These are phyloP conservation scores for Neoboletus subvelutipes DNA, from an alignment of 768 basidiomycete species.

Conservation along the genomic window DNA sequence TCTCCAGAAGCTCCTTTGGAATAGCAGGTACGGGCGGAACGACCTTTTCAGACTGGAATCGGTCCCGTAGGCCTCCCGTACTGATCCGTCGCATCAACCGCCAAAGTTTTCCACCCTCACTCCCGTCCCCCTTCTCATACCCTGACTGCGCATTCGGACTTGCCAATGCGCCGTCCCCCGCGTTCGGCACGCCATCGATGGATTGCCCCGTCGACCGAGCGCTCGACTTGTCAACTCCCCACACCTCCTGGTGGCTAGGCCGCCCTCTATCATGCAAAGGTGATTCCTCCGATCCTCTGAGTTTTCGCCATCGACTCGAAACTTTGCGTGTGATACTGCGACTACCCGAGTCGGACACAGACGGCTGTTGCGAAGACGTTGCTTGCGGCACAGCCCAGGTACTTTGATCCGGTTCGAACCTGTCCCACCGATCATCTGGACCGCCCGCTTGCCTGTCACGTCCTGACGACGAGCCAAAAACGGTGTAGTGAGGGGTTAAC, in stretches of 20 bases:
- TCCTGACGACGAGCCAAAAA: constrained; percentile 49
- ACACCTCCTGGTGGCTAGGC: constrained; percentile 37
- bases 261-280: constrained; percentile 21
- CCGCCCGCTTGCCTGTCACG: constrained; percentile 45
- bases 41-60: constrained; percentile 23
- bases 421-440: constrained; percentile 36
- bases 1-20: constrained; percentile 42
- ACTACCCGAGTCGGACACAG: constrained; percentile 13
- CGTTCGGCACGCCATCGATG: constrained; percentile 17
- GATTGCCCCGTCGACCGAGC: constrained; percentile 11
- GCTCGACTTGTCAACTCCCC: constrained; percentile 9
- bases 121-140: constrained; percentile 13
- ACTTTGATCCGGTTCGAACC: constrained; percentile 3
- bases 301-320: constrained; percentile 36
- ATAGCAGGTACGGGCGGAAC: constrained; percentile 63
- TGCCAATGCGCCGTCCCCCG: constrained; percentile 9
- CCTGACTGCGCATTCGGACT: constrained; percentile 5
- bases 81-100: constrained; percentile 71
- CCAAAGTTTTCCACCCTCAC: constrained; percentile 53
- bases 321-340: constrained; percentile 36
- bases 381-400: not conserved
- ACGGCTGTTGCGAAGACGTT: constrained; percentile 3
- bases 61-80: constrained; percentile 60
- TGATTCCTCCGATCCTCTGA: constrained; percentile 26
- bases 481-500: constrained; percentile 53